A percentile compares a stretch with the other conserved stretches of the same genome.
phyloP scores from a whole-genome alignment of 2,329 filamentous ascomycete species.

The Colletotrichum endophyticum region DNA sequence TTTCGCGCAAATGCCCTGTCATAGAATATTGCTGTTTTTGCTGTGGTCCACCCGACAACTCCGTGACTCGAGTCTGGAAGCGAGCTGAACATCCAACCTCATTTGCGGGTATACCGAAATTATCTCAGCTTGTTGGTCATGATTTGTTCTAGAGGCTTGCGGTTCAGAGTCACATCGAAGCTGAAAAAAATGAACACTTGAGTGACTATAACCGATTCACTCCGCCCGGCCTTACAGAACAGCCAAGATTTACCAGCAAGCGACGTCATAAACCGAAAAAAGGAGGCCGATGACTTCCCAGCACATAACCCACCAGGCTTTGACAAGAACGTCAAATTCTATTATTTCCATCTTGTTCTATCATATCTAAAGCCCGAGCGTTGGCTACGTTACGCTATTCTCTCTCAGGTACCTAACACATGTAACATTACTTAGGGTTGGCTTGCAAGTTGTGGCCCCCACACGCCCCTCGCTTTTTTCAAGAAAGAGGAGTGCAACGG shows the following conservation, averaged over 20 bases:
- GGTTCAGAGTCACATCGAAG: neutral
- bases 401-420: neutral
- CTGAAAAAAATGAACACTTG: slow-evolving; percentile 31
- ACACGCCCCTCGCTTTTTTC: neutral
- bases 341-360: neutral
- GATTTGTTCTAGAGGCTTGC: neutral
- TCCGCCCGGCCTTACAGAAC: neutral
- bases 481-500: neutral
- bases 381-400: neutral
- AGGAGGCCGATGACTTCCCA: neutral
- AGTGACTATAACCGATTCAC: neutral
- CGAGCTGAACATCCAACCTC: neutral
- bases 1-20: neutral
- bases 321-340: neutral
- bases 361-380: neutral
- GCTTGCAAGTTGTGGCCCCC: neutral
- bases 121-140: neutral
- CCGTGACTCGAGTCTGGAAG: neutral
- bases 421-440: neutral
- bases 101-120: neutral
- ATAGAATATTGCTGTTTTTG: neutral
- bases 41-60: neutral
- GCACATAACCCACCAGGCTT: neutral
- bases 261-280: neutral
- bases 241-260: neutral